Percentiles rank a stretch among this genome's conserved stretches.
phyloP scores from a whole-genome alignment of 306 rosid genomes.

The Nissolia schottii region DNA sequence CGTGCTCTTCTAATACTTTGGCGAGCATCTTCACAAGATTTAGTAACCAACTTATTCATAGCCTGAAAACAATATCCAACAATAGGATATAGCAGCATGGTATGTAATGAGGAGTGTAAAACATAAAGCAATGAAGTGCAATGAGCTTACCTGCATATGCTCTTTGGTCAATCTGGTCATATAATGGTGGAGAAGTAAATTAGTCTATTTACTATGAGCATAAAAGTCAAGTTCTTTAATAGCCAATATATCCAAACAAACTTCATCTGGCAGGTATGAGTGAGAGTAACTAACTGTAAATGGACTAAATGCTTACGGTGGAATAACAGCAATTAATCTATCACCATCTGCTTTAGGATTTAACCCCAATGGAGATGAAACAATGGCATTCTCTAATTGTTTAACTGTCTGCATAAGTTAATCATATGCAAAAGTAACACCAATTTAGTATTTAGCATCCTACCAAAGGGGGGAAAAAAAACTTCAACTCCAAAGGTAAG shows the following conservation, averaged over 20 bases:
- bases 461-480: not conserved
- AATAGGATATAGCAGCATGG: constrained; percentile 3
- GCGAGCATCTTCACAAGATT: constrained; percentile 81
- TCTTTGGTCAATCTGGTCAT: constrained; percentile 85
- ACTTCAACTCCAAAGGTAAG: not conserved
- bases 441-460: not conserved
- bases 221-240: constrained; percentile 2
- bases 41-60: constrained; percentile 66
- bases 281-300: constrained; percentile 7
- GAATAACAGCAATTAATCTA: constrained; percentile 86
- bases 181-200: constrained; percentile 17
- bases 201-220: constrained; percentile 13
- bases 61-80: constrained; percentile 49
- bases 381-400: constrained; percentile 77
- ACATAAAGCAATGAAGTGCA: not conserved
- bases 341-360: constrained; percentile 83
- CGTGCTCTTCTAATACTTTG: constrained; percentile 89
- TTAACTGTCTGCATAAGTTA: constrained; percentile 55
- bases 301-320: constrained; percentile 61
- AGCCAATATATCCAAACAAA: constrained; percentile 16
- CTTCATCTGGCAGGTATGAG: constrained; percentile 1
- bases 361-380: constrained; percentile 81
- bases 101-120: not conserved
- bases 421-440: constrained; percentile 14
- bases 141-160: constrained; percentile 68